A percentile compares a stretch with the other conserved stretches of the same genome.
Conservation (phyloP, 23 red algal genomes). For the Cyanidium caldarium region DNA sequence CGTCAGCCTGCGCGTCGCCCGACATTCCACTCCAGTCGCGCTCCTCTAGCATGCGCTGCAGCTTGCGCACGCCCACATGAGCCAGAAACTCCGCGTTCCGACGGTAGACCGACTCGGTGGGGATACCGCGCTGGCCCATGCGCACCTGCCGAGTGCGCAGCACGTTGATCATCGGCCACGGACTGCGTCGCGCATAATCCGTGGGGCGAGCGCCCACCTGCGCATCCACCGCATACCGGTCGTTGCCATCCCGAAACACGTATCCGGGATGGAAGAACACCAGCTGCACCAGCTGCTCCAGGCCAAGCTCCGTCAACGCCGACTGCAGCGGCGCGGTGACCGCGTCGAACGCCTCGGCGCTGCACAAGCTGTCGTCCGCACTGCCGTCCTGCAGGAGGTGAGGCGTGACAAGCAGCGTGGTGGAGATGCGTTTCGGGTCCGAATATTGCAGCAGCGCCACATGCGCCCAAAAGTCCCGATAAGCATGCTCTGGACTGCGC, state of each 20-base stretch:
- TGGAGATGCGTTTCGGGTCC: neutral
- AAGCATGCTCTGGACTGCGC: neutral
- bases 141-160: neutral
- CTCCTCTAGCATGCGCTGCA: neutral
- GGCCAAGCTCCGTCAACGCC: neutral
- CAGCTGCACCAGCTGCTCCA: neutral
- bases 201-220: neutral
- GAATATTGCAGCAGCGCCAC: neutral
- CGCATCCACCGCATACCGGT: neutral
- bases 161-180: conserved; percentile 1
- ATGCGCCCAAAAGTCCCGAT: neutral
- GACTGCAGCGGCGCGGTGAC: neutral
- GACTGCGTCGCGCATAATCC: neutral
- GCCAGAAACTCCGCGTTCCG: neutral
- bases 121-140: neutral
- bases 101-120: neutral
- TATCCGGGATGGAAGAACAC: neutral
- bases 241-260: neutral
- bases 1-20: too few relatives aligned
- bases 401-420: neutral
- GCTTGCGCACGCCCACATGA: neutral
- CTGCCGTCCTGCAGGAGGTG: neutral
- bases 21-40: too few relatives aligned
- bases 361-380: too few relatives aligned
- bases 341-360: neutral